Conservation (phyloP, 805 yeast genomes). For the Candida chilensis region DNA sequence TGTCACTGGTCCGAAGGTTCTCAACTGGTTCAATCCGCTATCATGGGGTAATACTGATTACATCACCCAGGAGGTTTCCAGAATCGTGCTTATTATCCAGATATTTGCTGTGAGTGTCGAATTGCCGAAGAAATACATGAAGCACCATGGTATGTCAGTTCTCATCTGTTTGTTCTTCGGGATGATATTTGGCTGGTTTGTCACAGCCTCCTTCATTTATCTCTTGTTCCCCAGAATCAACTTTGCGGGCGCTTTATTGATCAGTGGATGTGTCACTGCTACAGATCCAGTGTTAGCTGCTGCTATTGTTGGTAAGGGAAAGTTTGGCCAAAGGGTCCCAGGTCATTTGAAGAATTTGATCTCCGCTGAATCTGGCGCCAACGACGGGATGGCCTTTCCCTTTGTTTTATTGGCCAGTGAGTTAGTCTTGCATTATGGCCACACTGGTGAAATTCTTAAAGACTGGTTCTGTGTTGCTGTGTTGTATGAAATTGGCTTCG, state of each 20-base stretch:
- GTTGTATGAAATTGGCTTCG: constrained; percentile 53
- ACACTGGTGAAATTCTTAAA: constrained; percentile 41
- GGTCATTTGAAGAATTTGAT: constrained; percentile 52
- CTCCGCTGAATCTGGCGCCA: constrained; percentile 68
- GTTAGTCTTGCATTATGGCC: constrained; percentile 39
- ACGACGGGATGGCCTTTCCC: constrained; percentile 68
- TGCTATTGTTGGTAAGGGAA: constrained; percentile 67
- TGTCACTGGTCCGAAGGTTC: constrained; percentile 50
- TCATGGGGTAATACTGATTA: constrained; percentile 48
- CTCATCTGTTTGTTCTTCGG: constrained; percentile 54
- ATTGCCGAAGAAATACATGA: constrained; percentile 58
- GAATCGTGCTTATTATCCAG: constrained; percentile 63
- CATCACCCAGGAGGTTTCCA: constrained; percentile 48
- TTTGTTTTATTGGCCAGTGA: constrained; percentile 54
- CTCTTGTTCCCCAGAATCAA: constrained; percentile 46
- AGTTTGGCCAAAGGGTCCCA: constrained; percentile 59
- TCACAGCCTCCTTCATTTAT: constrained; percentile 57
- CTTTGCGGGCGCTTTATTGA: constrained; percentile 47
- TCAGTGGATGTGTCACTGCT: constrained; percentile 67
- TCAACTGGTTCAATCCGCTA: constrained; percentile 47
- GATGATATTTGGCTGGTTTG: constrained; percentile 65
- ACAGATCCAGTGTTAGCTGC: constrained; percentile 73
- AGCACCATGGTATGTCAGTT: constrained; percentile 49
- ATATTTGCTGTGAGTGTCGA: constrained; percentile 68
- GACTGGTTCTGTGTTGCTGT: constrained; percentile 57